A percentile compares a stretch with the other conserved stretches of the same genome.
Conservation (phyloP, 148 eudicot genomes). For the Camellia lanceoleosa region DNA sequence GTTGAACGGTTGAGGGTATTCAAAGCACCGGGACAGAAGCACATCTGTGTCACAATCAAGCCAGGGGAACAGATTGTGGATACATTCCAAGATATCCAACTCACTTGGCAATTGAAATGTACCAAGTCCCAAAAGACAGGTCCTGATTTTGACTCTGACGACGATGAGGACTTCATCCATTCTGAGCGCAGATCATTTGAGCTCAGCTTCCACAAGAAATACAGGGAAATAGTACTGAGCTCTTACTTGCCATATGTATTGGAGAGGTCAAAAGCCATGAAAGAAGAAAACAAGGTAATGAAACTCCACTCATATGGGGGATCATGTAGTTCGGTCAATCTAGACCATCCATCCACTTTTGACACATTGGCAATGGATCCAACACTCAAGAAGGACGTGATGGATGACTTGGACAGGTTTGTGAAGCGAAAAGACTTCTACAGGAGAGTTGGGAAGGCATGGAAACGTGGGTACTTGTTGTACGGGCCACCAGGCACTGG, state of each 20-base stretch:
- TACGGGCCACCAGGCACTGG: conserved; percentile 30
- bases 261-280: conserved; percentile 5
- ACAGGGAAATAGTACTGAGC: conserved; percentile 7
- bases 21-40: not conserved
- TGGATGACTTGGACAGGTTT: conserved; percentile 25
- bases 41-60: not conserved
- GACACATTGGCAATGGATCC: conserved; percentile 30
- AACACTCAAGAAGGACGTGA: conserved; percentile 11
- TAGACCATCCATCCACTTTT: conserved; percentile 26
- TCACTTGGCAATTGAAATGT: conserved; percentile 7
- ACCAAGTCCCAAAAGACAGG: not conserved
- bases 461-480: conserved; percentile 32
- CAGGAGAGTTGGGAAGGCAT: conserved; percentile 19
- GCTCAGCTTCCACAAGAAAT: conserved; percentile 14
- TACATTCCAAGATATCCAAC: conserved; percentile 7
- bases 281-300: conserved; percentile 7
- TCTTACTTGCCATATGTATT: conserved; percentile 16
- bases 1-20: conserved; percentile 13
- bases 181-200: conserved; percentile 7
- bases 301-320: not conserved
- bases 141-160: not conserved
- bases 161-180: not conserved
- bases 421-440: conserved; percentile 21
- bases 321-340: not conserved
- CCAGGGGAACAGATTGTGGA: conserved; percentile 9